phyloP scores from a whole-genome alignment of 2,329 filamentous ascomycete genomes.

The Aspergillus chevalieri region DNA sequence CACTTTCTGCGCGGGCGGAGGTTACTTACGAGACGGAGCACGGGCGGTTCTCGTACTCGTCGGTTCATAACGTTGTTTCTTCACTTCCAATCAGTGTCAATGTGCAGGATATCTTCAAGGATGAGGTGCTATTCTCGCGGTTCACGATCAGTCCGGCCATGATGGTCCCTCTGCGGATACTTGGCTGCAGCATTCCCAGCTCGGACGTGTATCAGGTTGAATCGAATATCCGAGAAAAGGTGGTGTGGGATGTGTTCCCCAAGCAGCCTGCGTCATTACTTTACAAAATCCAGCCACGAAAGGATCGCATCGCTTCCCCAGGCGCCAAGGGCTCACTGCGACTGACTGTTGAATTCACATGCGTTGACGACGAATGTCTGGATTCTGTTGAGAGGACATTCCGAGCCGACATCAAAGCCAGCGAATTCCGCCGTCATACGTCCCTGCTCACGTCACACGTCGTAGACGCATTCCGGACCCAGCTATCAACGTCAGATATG shows the following conservation, averaged over 20 bases:
- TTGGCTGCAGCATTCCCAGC: slow-evolving; percentile 62
- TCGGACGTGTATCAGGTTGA: slow-evolving; percentile 59
- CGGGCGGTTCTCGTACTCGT: slow-evolving; percentile 60
- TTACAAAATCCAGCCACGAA: slow-evolving; percentile 60
- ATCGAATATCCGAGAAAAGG: slow-evolving; percentile 41
- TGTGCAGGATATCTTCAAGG: slow-evolving; percentile 92
- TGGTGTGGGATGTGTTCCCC: slow-evolving; percentile 61
- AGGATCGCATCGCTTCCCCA: slow-evolving; percentile 10
- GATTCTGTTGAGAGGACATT: slow-evolving; percentile 44
- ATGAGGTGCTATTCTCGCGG: slow-evolving; percentile 71
- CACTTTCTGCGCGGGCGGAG: slow-evolving; percentile 70
- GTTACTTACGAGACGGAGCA: slow-evolving; percentile 63
- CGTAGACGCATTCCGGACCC: slow-evolving; percentile 39
- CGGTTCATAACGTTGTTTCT: slow-evolving; percentile 60
- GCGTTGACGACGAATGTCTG: slow-evolving; percentile 67
- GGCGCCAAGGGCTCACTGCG: slow-evolving; percentile 35
- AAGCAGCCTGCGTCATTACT: slow-evolving; percentile 75
- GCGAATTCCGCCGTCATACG: slow-evolving; percentile 42
- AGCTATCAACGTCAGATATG: slow-evolving; percentile 44
- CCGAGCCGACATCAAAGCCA: slow-evolving; percentile 40
- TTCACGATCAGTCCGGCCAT: slow-evolving; percentile 85
- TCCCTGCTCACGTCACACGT: slow-evolving; percentile 50
- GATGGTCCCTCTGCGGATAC: slow-evolving; percentile 65
- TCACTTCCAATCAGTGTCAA: slow-evolving; percentile 85
- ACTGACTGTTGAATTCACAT: slow-evolving; percentile 68